Conservation (phyloP, 257 asterid genomes). For the Nicotiana knightiana region DNA sequence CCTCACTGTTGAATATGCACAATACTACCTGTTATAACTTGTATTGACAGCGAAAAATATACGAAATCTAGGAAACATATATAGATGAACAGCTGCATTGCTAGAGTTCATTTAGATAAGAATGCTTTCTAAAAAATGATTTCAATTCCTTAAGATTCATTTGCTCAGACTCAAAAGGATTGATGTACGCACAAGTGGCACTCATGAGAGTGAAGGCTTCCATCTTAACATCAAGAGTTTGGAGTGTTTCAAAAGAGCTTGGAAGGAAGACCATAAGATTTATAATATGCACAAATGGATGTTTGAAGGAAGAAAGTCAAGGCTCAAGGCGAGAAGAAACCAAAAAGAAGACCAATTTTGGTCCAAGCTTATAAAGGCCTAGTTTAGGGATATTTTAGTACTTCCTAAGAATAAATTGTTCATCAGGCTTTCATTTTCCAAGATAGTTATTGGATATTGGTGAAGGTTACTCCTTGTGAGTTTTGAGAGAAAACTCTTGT, state of each 20-base stretch:
- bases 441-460: background rate
- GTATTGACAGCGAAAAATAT: background rate
- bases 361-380: background rate
- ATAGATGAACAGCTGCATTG: background rate
- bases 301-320: background rate
- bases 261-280: background rate
- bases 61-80: background rate
- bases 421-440: background rate
- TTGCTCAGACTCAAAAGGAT: background rate
- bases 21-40: background rate
- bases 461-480: background rate
- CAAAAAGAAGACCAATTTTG: background rate
- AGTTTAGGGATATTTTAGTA: background rate
- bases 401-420: background rate
- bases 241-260: background rate
- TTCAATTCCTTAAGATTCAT: background rate
- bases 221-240: conserved; percentile 3
- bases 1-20: background rate
- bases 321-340: background rate
- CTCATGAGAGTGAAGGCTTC: background rate
- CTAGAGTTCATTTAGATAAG: background rate
- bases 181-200: background rate
- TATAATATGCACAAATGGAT: background rate
- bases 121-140: background rate
- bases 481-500: background rate